Percentiles rank a stretch among this genome's conserved stretches.
Conservation (phyloP, 768 basidiomycete species). For the Trametes sanguinea region DNA sequence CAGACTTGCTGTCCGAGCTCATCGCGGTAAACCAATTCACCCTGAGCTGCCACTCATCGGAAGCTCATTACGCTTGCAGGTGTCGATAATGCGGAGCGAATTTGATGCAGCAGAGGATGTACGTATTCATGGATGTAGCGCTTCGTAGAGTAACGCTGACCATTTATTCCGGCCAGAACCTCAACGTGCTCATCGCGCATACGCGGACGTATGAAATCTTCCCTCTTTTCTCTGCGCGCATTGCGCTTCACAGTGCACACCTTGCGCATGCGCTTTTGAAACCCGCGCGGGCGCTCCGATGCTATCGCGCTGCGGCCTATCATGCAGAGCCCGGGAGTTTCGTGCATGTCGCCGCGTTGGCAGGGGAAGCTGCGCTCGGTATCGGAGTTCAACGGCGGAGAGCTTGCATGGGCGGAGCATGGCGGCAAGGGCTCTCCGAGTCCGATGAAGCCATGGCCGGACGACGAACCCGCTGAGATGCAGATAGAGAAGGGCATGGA, state of each 20-base stretch:
- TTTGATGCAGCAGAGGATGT: conserved; percentile 65
- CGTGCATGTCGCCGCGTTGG: conserved; percentile 50
- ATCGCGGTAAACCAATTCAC: conserved; percentile 49
- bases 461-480: conserved; percentile 33
- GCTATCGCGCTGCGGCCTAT: conserved; percentile 63
- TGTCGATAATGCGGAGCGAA: conserved; percentile 67
- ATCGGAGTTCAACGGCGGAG: conserved; percentile 43
- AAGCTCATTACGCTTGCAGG: conserved; percentile 38
- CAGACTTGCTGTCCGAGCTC: conserved; percentile 72
- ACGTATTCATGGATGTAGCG: conserved; percentile 27
- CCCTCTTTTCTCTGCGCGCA: conserved; percentile 54
- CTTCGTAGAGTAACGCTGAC: background rate
- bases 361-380: conserved; percentile 52
- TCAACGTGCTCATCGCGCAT: conserved; percentile 58
- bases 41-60: background rate
- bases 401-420: conserved; percentile 24
- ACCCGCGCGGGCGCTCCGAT: conserved; percentile 52
- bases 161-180: conserved; percentile 33
- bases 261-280: conserved; percentile 68
- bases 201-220: conserved; percentile 62
- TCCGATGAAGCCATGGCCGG: conserved; percentile 25
- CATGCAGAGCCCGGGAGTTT: conserved; percentile 44
- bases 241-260: conserved; percentile 70
- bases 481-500: conserved; percentile 34
- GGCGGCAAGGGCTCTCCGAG: conserved; percentile 16